These are phyloP conservation scores for Papiliotrema nemorosa DNA, from an alignment of 1,284 basidiomycete genomes.

Conservation along the genomic window DNA sequence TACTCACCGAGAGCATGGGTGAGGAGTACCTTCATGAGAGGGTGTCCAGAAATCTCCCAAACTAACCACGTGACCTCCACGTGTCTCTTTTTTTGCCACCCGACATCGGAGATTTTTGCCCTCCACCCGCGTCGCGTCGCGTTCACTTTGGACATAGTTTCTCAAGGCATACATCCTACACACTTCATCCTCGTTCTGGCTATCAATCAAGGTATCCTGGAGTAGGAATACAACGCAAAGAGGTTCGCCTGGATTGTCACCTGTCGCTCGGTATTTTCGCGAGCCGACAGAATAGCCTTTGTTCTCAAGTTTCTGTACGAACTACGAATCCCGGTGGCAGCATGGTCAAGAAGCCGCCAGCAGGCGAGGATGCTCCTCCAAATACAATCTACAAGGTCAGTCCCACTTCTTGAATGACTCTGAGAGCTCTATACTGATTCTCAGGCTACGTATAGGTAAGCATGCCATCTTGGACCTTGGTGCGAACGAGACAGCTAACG, in stretches of 20 bases:
- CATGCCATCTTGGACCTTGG: background rate
- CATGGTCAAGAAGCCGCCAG: slow-evolving; percentile 28
- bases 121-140: slow-evolving; percentile 3
- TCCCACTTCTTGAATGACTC: background rate
- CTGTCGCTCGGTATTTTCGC: no score
- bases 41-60: no score
- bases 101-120: no score
- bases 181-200: no score
- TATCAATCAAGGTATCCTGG: background rate
- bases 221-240: background rate
- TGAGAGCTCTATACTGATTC: slow-evolving; percentile 5
- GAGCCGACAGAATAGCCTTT: no score
- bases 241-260: no score
- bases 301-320: no score
- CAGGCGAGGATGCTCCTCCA: slow-evolving; percentile 23
- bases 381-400: slow-evolving; percentile 42
- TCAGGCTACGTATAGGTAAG: slow-evolving; percentile 35
- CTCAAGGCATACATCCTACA: background rate
- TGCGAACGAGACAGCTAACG: slow-evolving; percentile 8
- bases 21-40: no score
- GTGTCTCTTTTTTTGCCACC: no score
- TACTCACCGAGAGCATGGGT: no score
- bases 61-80: no score
- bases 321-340: no score
- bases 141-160: background rate